Percentiles rank a stretch among this genome's conserved stretches.
Conservation (phyloP, 2,329 filamentous ascomycete genomes). For the Sporothrix globosa region DNA sequence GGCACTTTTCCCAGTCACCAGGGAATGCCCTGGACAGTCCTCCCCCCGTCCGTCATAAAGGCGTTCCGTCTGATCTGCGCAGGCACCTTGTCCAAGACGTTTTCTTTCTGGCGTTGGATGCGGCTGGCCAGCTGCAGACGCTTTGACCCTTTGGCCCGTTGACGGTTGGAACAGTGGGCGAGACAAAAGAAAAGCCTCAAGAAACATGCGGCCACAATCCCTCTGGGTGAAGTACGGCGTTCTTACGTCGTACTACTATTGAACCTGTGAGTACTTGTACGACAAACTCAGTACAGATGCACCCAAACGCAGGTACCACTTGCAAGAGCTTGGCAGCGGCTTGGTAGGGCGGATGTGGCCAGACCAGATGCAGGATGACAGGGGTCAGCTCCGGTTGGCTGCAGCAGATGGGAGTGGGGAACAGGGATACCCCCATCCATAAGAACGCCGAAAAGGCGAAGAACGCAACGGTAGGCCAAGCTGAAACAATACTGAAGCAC, state of each 20-base stretch:
- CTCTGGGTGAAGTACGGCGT: background rate
- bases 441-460: background rate
- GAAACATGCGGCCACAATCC: no score
- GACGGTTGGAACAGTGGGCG: background rate
- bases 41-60: background rate
- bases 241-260: no score
- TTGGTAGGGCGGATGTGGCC: slow-evolving; percentile 2
- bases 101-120: background rate
- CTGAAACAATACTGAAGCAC: slow-evolving; percentile 18
- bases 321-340: background rate
- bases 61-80: slow-evolving; percentile 20
- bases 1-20: slow-evolving; percentile 21
- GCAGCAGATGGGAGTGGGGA: background rate
- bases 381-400: slow-evolving; percentile 13
- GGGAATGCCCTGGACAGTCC: background rate
- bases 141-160: slow-evolving; percentile 5
- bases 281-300: background rate
- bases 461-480: background rate
- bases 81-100: slow-evolving; percentile 10
- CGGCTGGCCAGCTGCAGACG: background rate
- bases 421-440: no score
- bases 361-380: slow-evolving; percentile 1
- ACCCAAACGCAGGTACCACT: background rate
- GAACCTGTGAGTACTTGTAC: background rate
- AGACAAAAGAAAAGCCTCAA: background rate